Conservation (phyloP, 2,329 filamentous ascomycete genomes). For the Samsoniella hepiali region DNA sequence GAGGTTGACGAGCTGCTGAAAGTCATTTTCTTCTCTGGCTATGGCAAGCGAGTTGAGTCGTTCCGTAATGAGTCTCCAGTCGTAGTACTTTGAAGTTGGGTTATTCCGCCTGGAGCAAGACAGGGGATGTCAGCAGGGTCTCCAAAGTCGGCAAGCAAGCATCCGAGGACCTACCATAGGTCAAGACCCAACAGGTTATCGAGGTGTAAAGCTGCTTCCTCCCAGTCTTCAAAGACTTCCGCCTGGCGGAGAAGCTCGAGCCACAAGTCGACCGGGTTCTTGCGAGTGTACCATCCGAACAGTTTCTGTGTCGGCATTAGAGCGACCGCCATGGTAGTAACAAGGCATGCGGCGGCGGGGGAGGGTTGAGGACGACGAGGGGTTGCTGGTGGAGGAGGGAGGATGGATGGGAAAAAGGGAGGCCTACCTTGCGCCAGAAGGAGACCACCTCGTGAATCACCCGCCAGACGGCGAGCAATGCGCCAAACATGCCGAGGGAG, state of each 20-base stretch:
- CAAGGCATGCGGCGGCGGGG: conserved; percentile 17
- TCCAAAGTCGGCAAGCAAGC: background rate
- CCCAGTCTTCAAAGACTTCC: conserved; percentile 78
- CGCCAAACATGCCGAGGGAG: conserved; percentile 39
- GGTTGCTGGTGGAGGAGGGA: conserved; percentile 14
- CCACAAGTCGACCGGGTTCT: conserved; percentile 62
- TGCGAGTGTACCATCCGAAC: conserved; percentile 62
- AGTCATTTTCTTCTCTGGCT: conserved; percentile 67
- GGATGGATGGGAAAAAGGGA: conserved; percentile 9
- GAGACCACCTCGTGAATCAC: conserved; percentile 59
- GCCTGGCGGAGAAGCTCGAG: conserved; percentile 64
- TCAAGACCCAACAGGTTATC: conserved; percentile 79
- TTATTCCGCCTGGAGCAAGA: conserved; percentile 67
- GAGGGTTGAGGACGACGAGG: conserved; percentile 17
- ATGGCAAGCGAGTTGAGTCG: conserved; percentile 68
- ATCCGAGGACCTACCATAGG: conserved; percentile 58
- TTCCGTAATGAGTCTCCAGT: conserved; percentile 79
- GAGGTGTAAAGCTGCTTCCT: conserved; percentile 76
- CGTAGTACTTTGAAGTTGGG: conserved; percentile 76
- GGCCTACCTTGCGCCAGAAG: conserved; percentile 60
- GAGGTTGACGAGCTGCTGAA: conserved; percentile 72
- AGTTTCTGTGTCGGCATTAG: conserved; percentile 55
- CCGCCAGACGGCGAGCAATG: conserved; percentile 49
- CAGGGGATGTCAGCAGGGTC: conserved; percentile 12
- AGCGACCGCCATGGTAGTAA: conserved; percentile 19